Evolutionary conservation across 331 rosid species (phyloP).

Genomic region (Cucumis variabilis): DNA sequence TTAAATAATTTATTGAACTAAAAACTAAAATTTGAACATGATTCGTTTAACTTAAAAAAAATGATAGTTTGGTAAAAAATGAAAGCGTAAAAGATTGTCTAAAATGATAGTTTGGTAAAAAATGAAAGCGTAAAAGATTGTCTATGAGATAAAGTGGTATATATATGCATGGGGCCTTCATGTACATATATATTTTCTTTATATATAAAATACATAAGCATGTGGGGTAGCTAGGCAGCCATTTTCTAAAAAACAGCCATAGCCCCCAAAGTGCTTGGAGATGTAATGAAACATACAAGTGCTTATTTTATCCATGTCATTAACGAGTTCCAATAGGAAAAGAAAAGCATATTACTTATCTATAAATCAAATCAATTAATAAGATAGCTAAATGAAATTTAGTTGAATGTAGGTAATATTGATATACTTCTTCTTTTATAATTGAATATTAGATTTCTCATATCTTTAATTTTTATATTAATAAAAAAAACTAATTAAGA

Average conservation of each 20-base stretch:
- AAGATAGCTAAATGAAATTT: too few species aligned
- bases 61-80: background rate
- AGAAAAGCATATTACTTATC: too few species aligned
- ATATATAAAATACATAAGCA: background rate
- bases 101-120: background rate
- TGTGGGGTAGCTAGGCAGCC: slow-evolving; percentile 21
- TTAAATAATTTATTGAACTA: background rate
- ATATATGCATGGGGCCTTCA: slow-evolving; percentile 2
- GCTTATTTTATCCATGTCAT: too few species aligned
- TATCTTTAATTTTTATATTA: too few species aligned
- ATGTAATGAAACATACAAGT: background rate
- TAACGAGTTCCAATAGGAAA: too few species aligned
- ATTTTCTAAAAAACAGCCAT: background rate
- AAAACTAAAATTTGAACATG: background rate
- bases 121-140: background rate
- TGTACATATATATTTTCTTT: background rate
- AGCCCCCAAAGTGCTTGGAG: slow-evolving; percentile 17
- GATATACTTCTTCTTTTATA: too few species aligned
- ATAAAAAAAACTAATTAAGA: too few species aligned
- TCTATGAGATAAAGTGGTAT: background rate
- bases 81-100: too few species aligned
- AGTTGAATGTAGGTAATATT: too few species aligned
- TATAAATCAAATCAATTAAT: background rate
- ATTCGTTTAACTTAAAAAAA: background rate
- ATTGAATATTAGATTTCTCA: background rate